Conservation (phyloP, 257 asterid genomes). For the Solanum sitiens region DNA sequence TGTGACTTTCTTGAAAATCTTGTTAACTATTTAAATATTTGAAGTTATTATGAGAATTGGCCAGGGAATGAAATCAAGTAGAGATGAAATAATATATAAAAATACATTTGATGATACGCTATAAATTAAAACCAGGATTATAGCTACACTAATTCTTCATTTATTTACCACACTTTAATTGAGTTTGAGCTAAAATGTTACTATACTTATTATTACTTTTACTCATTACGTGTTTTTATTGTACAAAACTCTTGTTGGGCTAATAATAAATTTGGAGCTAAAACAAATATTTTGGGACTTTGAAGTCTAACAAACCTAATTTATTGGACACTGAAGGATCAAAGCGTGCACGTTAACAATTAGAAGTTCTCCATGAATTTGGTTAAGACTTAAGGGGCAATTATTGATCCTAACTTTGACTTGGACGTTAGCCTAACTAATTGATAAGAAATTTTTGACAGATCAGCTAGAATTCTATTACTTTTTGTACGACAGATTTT, state of each 20-base stretch:
- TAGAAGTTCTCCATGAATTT: not conserved
- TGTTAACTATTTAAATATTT: not conserved
- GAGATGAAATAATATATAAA: not conserved
- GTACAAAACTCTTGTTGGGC: not conserved
- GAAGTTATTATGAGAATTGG: not conserved
- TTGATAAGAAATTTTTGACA: not conserved
- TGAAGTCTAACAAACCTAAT: not conserved
- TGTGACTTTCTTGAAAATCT: not conserved
- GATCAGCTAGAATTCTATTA: not conserved
- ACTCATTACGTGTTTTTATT: too few species aligned
- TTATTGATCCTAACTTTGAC: not conserved
- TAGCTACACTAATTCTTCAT: too few species aligned
- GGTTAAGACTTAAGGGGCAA: not conserved
- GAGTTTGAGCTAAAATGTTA: too few species aligned
- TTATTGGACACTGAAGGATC: not conserved
- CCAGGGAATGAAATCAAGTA: not conserved
- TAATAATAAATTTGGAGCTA: not conserved
- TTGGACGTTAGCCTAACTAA: not conserved
- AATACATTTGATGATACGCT: too few species aligned
- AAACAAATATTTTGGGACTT: not conserved
- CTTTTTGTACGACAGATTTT: too few species aligned
- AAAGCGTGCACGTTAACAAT: not conserved
- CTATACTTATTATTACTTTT: too few species aligned
- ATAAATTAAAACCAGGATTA: too few species aligned
- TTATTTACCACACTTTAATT: too few species aligned